phyloP scores from a whole-genome alignment of 306 rosid genomes.

The Trifolium fragiferum region DNA sequence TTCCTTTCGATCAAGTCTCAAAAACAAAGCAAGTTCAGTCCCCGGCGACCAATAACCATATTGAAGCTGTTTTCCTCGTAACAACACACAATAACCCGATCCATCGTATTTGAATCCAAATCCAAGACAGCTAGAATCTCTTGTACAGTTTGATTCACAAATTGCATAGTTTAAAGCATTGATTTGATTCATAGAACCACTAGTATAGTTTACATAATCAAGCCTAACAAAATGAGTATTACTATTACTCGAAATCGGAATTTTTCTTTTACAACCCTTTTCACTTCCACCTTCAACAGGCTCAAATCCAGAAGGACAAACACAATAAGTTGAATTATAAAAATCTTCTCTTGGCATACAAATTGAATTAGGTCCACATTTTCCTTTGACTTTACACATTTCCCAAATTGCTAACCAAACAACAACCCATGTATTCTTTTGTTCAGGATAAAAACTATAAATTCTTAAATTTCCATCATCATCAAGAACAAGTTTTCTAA shows the following conservation, averaged over 20 bases:
- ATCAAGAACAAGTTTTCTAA: slow-evolving; percentile 60
- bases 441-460: slow-evolving; percentile 55
- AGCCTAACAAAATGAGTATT: slow-evolving; percentile 54
- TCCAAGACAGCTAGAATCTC: slow-evolving; percentile 49
- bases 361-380: slow-evolving; percentile 67
- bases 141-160: slow-evolving; percentile 58
- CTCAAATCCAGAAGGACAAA: slow-evolving; percentile 72
- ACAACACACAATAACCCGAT: slow-evolving; percentile 48
- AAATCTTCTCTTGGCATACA: slow-evolving; percentile 56
- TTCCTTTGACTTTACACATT: slow-evolving; percentile 54
- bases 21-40: slow-evolving; percentile 56
- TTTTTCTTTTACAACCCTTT: slow-evolving; percentile 58
- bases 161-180: slow-evolving; percentile 39
- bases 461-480: slow-evolving; percentile 75
- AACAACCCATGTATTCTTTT: slow-evolving; percentile 44
- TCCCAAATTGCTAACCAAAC: slow-evolving; percentile 70
- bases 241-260: slow-evolving; percentile 17
- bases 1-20: slow-evolving; percentile 62
- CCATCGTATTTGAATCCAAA: slow-evolving; percentile 74
- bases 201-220: slow-evolving; percentile 74
- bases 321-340: slow-evolving; percentile 46
- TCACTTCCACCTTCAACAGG: slow-evolving; percentile 24
- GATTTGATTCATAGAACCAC: background rate
- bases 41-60: slow-evolving; percentile 91
- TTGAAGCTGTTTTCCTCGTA: slow-evolving; percentile 31